Percentiles rank a stretch among this genome's conserved stretches.
Conservation (phyloP, 2,329 filamentous ascomycete species). For the Exophiala lecanii-corni region DNA sequence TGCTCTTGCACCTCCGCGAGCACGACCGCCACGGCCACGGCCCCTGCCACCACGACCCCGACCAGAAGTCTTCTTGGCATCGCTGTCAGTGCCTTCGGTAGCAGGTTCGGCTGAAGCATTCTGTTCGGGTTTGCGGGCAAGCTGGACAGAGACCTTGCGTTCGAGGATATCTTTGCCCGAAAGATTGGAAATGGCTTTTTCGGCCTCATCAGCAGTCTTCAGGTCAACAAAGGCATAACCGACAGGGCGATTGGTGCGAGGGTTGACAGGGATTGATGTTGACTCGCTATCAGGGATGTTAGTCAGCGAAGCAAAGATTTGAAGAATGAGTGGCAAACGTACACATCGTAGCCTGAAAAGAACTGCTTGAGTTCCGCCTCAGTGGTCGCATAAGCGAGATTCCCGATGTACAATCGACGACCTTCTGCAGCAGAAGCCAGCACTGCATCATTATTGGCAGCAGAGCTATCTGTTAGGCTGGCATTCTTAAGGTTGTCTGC, state of each 20-base stretch:
- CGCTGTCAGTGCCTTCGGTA: constrained; percentile 63
- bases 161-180: constrained; percentile 97
- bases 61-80: constrained; percentile 53
- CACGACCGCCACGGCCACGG: constrained; percentile 62
- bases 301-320: constrained; percentile 21
- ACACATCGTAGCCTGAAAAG: constrained; percentile 99
- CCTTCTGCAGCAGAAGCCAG: constrained; percentile 97
- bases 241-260: constrained; percentile 95
- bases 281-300: constrained; percentile 67
- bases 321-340: constrained; percentile 47
- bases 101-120: constrained; percentile 69
- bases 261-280: constrained; percentile 98
- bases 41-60: constrained; percentile 58
- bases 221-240: constrained; percentile 99
- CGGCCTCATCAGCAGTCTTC: constrained; percentile 87
- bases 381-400: constrained; percentile 99
- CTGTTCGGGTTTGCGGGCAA: constrained; percentile 93
- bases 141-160: constrained; percentile 98
- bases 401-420: constrained; percentile 98
- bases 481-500: constrained; percentile 62
- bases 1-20: constrained; percentile 46
- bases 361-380: constrained; percentile 99
- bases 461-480: constrained; percentile 56
- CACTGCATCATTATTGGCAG: constrained; percentile 82
- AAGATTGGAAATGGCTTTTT: constrained; percentile 90